These are phyloP conservation scores for Mucor racemosus DNA, from an alignment of 371 early-diverging fungal species.

Conservation along the genomic window DNA sequence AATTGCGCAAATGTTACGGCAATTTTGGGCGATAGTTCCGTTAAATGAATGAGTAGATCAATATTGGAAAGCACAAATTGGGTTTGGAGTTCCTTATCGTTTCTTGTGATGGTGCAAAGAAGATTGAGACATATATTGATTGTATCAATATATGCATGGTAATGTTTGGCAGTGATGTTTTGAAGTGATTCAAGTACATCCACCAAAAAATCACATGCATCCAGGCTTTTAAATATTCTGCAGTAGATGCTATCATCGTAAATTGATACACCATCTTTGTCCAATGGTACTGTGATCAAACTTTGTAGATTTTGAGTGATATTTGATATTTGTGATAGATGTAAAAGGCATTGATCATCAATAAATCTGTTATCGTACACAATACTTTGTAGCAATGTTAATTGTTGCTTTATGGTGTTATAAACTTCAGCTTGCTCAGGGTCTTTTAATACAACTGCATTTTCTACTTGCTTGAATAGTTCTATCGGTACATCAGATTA, in stretches of 20 bases:
- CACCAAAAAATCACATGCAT: constrained; percentile 30
- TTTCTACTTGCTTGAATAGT: constrained; percentile 34
- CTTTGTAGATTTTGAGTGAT: constrained; percentile 37
- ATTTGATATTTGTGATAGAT: constrained; percentile 22
- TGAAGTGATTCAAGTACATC: constrained; percentile 30
- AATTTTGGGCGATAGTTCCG: constrained; percentile 22
- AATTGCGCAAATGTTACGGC: constrained; percentile 28
- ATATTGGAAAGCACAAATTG: constrained; percentile 43
- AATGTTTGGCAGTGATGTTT: constrained; percentile 30
- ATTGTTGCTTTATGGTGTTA: constrained; percentile 43
- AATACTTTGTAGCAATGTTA: constrained; percentile 21
- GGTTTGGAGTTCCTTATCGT: constrained; percentile 23
- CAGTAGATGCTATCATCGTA: constrained; percentile 25
- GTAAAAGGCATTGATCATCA: constrained; percentile 7
- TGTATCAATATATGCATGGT: constrained; percentile 4
- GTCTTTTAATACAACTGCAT: constrained; percentile 45
- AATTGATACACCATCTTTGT: constrained; percentile 7
- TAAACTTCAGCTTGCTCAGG: constrained; percentile 41
- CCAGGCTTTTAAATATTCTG: constrained; percentile 36
- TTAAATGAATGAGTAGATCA: constrained; percentile 50
- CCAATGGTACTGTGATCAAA: constrained; percentile 30
- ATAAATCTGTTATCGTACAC: constrained; percentile 31
- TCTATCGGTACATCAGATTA: constrained; percentile 14
- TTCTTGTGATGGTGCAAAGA: background rate
- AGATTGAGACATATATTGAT: background rate